Base-by-base conservation (phyloP, 192 early-diverging fungal genomes). In the Coemansia sp. region DNA sequence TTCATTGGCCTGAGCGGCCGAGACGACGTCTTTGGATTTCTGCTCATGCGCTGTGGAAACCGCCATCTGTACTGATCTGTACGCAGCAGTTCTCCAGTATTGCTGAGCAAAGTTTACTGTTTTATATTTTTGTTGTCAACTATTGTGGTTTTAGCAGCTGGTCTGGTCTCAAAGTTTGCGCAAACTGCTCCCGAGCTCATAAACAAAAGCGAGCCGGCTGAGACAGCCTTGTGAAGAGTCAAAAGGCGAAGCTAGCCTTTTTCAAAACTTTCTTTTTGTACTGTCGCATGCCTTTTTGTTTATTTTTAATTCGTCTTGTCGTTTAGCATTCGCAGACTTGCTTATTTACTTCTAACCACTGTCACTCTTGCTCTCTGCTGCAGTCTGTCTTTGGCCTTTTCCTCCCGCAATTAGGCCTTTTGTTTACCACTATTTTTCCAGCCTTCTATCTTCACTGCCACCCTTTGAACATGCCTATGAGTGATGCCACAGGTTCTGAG, bases 11-110 rank as follows among this genome's bases (percentile, higher is more conserved):
- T 80, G 56, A 61, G 58, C 45, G 47, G 59, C n/a, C 77, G 77
- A 56, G 66, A 80, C 62, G 77, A 74, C 19, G 69, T 74, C 29
- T 80, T 80, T 74, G 77, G 77, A n/a, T 80, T 70, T 39, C 29
- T 80, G 62, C 70, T 80, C 9, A 54, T 80, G 62, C 77, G 77
- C 37, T 80, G 72, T 41, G 77, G 77, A 52, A 70, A 64, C 62
- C 62, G 55, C 37, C 77, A 80, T 50, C 60, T 63, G 12, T 80
- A 63, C 41, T 70, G 45, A 65, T 10, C 3, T n/a, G 5, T 32
- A 15, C 5, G 8, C 58, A 4, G 25, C 2, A 27, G 0, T 27
- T 27, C 25, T 27, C 25, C 25, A 27, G 25, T 32, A 6, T 6
- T 32, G 29, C 29, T 21, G 19, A 21, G 25, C 5, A 32, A 32